These are phyloP conservation scores for Cystobasidium slooffiae DNA, from an alignment of 1,284 basidiomycete genomes.

Conservation along the genomic window DNA sequence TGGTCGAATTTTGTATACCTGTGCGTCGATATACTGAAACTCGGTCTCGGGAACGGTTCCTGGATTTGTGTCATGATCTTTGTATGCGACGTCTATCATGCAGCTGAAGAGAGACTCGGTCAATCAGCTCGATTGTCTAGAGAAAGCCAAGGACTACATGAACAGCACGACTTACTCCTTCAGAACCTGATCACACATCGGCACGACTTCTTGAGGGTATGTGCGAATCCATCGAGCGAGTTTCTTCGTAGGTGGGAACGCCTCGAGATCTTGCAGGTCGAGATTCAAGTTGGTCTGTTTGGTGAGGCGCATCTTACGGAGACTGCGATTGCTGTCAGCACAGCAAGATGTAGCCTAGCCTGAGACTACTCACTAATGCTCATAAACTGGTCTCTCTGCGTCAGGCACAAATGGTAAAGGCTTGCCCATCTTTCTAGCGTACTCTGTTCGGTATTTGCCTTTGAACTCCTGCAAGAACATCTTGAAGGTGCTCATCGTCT, in stretches of 20 bases:
- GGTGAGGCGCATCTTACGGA: slow-evolving; percentile 84
- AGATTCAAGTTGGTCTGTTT: slow-evolving; percentile 91
- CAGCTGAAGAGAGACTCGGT: slow-evolving; percentile 55
- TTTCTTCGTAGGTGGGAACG: slow-evolving; percentile 83
- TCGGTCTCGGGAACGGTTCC: slow-evolving; percentile 75
- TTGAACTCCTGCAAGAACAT: slow-evolving; percentile 91
- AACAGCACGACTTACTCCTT: slow-evolving; percentile 66
- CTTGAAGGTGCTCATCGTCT: slow-evolving; percentile 88
- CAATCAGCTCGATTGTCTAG: slow-evolving; percentile 33
- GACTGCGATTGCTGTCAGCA: slow-evolving; percentile 8
- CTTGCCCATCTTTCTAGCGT: slow-evolving; percentile 71
- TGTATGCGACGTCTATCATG: slow-evolving; percentile 78
- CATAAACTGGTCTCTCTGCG: slow-evolving; percentile 64
- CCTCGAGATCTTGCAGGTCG: slow-evolving; percentile 83
- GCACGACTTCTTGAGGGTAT: slow-evolving; percentile 95
- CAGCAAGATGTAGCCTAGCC: neutral
- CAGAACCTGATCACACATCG: slow-evolving; percentile 93
- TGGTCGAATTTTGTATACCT: slow-evolving; percentile 88
- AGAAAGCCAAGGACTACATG: neutral
- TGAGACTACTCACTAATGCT: slow-evolving; percentile 42
- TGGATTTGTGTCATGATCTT: slow-evolving; percentile 70
- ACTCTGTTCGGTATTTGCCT: slow-evolving; percentile 80
- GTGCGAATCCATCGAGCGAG: slow-evolving; percentile 68
- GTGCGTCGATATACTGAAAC: slow-evolving; percentile 74
- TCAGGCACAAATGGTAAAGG: slow-evolving; percentile 67